Conservation (phyloP, 1,284 basidiomycete species). For the Ustilago xerochloae region DNA sequence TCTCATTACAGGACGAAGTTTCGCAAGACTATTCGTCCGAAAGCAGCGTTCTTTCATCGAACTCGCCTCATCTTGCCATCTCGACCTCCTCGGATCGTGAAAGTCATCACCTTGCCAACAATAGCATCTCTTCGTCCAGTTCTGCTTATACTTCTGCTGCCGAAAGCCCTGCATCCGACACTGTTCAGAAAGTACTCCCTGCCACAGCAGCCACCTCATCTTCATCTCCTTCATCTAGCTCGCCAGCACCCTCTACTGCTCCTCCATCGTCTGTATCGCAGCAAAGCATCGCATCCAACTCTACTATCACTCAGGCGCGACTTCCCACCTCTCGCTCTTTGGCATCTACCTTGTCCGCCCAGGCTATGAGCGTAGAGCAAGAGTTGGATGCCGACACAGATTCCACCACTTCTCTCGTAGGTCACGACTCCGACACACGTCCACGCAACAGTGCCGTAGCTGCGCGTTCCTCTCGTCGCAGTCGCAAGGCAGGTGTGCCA, state of each 20-base stretch:
- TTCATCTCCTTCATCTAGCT: not conserved
- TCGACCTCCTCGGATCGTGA: slow-evolving; percentile 3
- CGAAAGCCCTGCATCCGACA: slow-evolving; percentile 21
- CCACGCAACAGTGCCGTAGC: slow-evolving; percentile 7
- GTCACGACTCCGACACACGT: slow-evolving; percentile 1
- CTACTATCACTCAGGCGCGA: slow-evolving; percentile 35
- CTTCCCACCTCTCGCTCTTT: slow-evolving; percentile 25
- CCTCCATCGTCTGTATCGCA: slow-evolving; percentile 29
- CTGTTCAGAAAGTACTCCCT: not conserved
- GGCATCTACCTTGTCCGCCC: slow-evolving; percentile 8
- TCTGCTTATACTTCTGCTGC: slow-evolving; percentile 22
- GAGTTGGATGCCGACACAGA: slow-evolving; percentile 32
- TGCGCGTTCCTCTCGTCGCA: slow-evolving; percentile 25
- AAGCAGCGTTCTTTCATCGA: not conserved
- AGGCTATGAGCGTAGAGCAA: slow-evolving; percentile 43
- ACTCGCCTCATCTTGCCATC: slow-evolving; percentile 7
- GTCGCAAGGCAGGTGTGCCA: slow-evolving; percentile 31
- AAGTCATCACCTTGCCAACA: not conserved
- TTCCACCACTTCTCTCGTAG: not conserved
- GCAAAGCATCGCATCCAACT: slow-evolving; percentile 34
- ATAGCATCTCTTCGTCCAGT: slow-evolving; percentile 23
- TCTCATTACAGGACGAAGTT: slow-evolving; percentile 31
- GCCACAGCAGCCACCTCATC: not conserved
- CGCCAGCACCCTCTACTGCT: not conserved
- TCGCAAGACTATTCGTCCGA: not conserved